Evolutionary conservation across 2,329 filamentous ascomycete genomes (phyloP), one percentile per base, ranked within the genome.

Genomic region (Colletotrichum liriopes): DNA sequence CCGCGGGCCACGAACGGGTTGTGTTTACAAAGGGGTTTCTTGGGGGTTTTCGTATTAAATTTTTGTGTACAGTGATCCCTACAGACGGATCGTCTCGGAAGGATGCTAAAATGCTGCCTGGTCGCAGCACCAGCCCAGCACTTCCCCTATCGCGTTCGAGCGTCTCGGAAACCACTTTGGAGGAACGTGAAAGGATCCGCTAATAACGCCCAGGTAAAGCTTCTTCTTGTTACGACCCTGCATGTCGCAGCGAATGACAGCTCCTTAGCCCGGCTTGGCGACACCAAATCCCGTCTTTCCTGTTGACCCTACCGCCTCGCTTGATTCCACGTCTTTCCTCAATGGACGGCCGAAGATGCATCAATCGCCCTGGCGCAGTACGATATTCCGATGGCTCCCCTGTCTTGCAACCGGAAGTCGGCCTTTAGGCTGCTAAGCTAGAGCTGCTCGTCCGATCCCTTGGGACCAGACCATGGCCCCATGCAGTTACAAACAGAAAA

Each of bases 221-320:
- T 56, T 65, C 62, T 56, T 65, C 39, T 11, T 47, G 62, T 41
- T 45, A 64, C n/a, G 39, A 43, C 51, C 62, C 51, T 65, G 39
- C 58, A 61, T 26, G n/a, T 37, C 37, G 12, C 35, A 16, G 32
- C 54, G 54, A 56, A 56, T 61, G 41, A 26, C 41, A 49, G 58
- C 58, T 41, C 29, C 43, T 26, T 49, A 47, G 58, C 54, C 16
- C 41, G 58, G 41, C 58, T 56, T 56, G 62, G 62, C 62, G 37
- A 35, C 51, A 26, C 39, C 37, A 54, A 35, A 6, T 54, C 35
- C 45, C 18, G 35, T 41, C 35, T 43, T 39, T 26, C 35, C 37
- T 32, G 23, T 26, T 39, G 8, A 58, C 8, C 26, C 32, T 29
- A 59, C 39, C 43, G 12, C 23, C 20, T 32, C 41, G 16, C 41